A percentile compares a stretch with the other conserved stretches of the same genome.
Evolutionary conservation across 2,329 filamentous ascomycete species (phyloP).

Genomic region (Arthroderma uncinatum): DNA sequence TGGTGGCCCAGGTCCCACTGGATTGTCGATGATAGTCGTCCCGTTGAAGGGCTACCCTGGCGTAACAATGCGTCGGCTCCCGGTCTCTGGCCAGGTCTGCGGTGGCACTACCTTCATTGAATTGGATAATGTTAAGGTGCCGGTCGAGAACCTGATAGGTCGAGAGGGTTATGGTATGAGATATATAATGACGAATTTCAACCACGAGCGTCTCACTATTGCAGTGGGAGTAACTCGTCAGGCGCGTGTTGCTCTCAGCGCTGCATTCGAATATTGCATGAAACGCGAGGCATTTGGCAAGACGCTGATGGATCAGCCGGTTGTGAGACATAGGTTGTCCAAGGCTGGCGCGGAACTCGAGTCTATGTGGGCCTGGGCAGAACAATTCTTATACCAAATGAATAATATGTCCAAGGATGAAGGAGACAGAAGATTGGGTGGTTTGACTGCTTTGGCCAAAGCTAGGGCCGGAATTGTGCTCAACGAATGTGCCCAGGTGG

Average conservation of each 20-base stretch:
- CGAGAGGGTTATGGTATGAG: conserved; percentile 60
- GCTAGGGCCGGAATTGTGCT: conserved; percentile 61
- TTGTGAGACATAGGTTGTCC: conserved; percentile 61
- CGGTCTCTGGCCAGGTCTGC: conserved; percentile 53
- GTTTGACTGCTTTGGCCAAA: conserved; percentile 60
- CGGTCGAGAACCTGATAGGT: conserved; percentile 58
- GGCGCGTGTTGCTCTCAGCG: conserved; percentile 48
- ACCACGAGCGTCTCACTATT: conserved; percentile 62
- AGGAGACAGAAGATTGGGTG: conserved; percentile 48
- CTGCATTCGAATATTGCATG: conserved; percentile 52
- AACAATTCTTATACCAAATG: conserved; percentile 59
- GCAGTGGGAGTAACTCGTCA: conserved; percentile 53
- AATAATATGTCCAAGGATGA: conserved; percentile 44
- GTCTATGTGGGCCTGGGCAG: conserved; percentile 60
- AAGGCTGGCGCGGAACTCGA: conserved; percentile 59
- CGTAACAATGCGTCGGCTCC: conserved; percentile 56
- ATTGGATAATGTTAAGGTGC: conserved; percentile 62
- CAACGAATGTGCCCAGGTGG: conserved; percentile 58
- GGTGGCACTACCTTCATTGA: conserved; percentile 66
- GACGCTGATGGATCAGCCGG: conserved; percentile 60
- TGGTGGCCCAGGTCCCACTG: conserved; percentile 50
- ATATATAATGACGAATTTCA: conserved; percentile 70
- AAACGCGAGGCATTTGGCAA: conserved; percentile 59
- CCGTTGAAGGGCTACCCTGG: conserved; percentile 57
- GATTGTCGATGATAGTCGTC: conserved; percentile 57